Evolutionary conservation across 345 rosid genomes (phyloP), one percentile per base, ranked within the genome.

Genomic region (Aegle marmelos): DNA sequence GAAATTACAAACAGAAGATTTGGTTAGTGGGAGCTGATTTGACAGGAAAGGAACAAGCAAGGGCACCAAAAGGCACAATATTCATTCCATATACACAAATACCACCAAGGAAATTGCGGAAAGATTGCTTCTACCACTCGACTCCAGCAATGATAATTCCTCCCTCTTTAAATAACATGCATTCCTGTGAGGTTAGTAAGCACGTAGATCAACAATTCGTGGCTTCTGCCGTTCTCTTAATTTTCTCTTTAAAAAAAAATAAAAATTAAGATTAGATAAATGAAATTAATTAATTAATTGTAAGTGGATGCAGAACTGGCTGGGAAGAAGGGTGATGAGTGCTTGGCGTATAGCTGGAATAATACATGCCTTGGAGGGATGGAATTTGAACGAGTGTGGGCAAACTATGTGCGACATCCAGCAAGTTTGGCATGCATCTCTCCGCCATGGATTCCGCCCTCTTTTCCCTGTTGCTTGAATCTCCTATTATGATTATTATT

Each of bases 241-340:
- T 11, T 45, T 45, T 45, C 4, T 45, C 16, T n/a, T n/a, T 4
- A 45, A 39, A 9, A 0, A 39, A 39, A 9, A 39, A 39, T 0
- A 37, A 39, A 9, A 37, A 41, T 0, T 0, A 39, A 45, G 6
- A 3, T 41, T 9, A 41, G 11, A 41, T 41, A 41, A 41, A 41
- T 2, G 16, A 2, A 10, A 41, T 41, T 41, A 41, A 41, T 5
- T 6, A 5, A 36, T 33, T 33, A 33, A 33, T 39, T 9, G 48
- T 41, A 41, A 41, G 4, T 13, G 50, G 50, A 45, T 45, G 50
- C 88, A 90, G 94, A 87, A 90, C 34, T 90, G 92, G 94, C 25
- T 89, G 68, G 89, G 89, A 53, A 88, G 95, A 80, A 88, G 94
- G 74, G 93, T 84, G 86, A 90, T 93, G 91, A 93, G 93, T 54